These are phyloP conservation scores for Chenopodium formosanum DNA, from an alignment of 148 eudicot genomes.

Conservation along the genomic window DNA sequence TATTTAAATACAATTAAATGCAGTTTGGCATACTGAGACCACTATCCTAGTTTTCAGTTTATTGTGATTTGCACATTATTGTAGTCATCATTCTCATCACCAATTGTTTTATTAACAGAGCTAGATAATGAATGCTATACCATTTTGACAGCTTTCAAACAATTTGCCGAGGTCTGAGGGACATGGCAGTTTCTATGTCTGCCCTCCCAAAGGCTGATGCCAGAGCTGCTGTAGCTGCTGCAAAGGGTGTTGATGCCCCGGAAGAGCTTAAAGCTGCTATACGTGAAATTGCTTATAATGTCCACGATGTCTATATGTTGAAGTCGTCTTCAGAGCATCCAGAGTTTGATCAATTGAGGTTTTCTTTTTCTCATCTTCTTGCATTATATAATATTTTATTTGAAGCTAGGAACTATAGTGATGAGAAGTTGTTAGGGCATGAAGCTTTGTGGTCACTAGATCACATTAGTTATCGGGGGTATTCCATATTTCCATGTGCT, in stretches of 20 bases:
- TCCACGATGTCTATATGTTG: slow-evolving; percentile 68
- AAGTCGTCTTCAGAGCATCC: slow-evolving; percentile 67
- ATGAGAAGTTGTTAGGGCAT: background rate
- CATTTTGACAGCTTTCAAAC: slow-evolving; percentile 53
- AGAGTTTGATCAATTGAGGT: slow-evolving; percentile 70
- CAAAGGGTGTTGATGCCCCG: slow-evolving; percentile 53
- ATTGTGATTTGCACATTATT: background rate
- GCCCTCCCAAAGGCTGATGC: slow-evolving; percentile 42
- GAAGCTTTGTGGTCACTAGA: background rate
- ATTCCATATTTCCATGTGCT: background rate
- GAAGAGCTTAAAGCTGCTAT: slow-evolving; percentile 62
- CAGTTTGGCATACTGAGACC: background rate
- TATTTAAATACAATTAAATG: background rate
- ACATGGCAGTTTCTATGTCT: slow-evolving; percentile 51
- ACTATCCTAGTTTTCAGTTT: background rate
- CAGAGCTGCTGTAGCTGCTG: slow-evolving; percentile 43
- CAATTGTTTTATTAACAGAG: background rate
- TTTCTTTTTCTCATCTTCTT: background rate
- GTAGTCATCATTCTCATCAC: background rate
- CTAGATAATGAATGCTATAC: slow-evolving; percentile 6
- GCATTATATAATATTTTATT: background rate
- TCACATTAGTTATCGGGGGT: background rate
- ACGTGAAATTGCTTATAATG: slow-evolving; percentile 53
- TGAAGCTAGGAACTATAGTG: background rate
- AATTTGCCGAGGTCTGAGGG: slow-evolving; percentile 68